Conservation (phyloP, 805 yeast species). For the Cyberlindnera veronae region DNA sequence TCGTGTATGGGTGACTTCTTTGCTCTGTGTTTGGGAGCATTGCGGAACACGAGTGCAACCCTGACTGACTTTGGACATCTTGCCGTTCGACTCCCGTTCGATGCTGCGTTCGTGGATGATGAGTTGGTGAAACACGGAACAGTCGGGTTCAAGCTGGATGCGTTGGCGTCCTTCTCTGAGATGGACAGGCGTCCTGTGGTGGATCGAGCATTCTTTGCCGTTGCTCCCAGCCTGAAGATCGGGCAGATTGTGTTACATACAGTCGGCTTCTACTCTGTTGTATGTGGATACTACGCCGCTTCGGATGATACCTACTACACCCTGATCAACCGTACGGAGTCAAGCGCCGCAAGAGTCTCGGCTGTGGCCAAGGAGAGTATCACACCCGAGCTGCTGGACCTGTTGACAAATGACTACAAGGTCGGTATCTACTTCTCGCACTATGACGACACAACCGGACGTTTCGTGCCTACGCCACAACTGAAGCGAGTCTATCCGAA, state of each 20-base stretch:
- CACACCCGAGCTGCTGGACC: conserved; percentile 5
- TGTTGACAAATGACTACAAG: conserved; percentile 7
- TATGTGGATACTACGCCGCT: conserved; percentile 3
- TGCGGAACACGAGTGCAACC: not conserved
- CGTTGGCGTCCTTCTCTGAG: conserved; percentile 4
- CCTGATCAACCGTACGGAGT: conserved; percentile 11
- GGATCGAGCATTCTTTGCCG: not conserved
- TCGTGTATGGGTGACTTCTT: conserved; percentile 7
- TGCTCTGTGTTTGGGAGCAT: conserved; percentile 1
- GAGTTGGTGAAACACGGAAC: not conserved
- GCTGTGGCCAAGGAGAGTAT: not conserved
- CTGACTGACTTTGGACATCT: not conserved
- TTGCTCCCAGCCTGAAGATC: conserved; percentile 3
- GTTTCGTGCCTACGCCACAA: conserved; percentile 8
- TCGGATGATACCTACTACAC: conserved; percentile 6
- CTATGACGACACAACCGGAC: conserved; percentile 3
- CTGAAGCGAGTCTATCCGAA: conserved; percentile 4
- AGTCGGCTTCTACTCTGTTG: conserved; percentile 8
- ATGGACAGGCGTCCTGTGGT: not conserved
- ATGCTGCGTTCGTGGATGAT: conserved; percentile 13
- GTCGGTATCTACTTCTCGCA: conserved; percentile 11
- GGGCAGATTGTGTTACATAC: conserved; percentile 15
- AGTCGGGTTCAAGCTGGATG: conserved; percentile 8
- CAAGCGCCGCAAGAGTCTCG: conserved; percentile 4
- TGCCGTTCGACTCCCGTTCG: conserved; percentile 11